Evolutionary conservation across 2,329 filamentous ascomycete species (phyloP).

Genomic region (Aspergillus sp.): DNA sequence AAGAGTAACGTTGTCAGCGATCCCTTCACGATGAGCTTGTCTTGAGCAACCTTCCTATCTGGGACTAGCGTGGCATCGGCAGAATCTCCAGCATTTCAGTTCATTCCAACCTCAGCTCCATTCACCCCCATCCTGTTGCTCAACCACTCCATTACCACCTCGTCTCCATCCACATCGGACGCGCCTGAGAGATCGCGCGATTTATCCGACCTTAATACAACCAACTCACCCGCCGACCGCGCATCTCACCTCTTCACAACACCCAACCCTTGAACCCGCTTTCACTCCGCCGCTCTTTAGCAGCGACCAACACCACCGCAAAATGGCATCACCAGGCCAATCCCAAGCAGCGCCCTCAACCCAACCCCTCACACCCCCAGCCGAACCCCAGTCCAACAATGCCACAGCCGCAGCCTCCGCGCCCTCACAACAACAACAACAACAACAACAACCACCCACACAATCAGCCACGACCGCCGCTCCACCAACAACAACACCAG

Average conservation of each 20-base stretch:
- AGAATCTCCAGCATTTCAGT: slow-evolving; percentile 8
- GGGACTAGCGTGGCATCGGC: slow-evolving; percentile 6
- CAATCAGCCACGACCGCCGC: slow-evolving; percentile 22
- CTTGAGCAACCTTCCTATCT: slow-evolving; percentile 4
- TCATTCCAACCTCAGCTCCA: not conserved
- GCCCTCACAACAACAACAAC: slow-evolving; percentile 10
- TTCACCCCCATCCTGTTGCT: not conserved
- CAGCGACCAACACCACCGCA: not conserved
- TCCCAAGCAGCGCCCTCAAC: slow-evolving; percentile 30
- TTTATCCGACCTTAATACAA: not conserved
- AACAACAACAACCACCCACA: slow-evolving; percentile 16
- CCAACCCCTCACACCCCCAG: slow-evolving; percentile 46
- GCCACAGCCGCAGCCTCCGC: slow-evolving; percentile 1
- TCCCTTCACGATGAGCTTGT: not conserved
- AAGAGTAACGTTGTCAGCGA: no score
- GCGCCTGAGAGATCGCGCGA: not conserved
- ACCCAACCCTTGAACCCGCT: not conserved
- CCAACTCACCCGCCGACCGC: not conserved
- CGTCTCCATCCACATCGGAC: not conserved
- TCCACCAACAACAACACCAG: slow-evolving; percentile 12
- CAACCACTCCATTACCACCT: not conserved
- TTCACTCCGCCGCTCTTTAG: not conserved
- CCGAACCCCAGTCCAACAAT: slow-evolving; percentile 32
- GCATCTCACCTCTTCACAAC: not conserved
- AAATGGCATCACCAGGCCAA: slow-evolving; percentile 39